These are phyloP conservation scores for Theileria orientalis DNA, from an alignment of 169 alveolate genomes.

Conservation along the genomic window DNA sequence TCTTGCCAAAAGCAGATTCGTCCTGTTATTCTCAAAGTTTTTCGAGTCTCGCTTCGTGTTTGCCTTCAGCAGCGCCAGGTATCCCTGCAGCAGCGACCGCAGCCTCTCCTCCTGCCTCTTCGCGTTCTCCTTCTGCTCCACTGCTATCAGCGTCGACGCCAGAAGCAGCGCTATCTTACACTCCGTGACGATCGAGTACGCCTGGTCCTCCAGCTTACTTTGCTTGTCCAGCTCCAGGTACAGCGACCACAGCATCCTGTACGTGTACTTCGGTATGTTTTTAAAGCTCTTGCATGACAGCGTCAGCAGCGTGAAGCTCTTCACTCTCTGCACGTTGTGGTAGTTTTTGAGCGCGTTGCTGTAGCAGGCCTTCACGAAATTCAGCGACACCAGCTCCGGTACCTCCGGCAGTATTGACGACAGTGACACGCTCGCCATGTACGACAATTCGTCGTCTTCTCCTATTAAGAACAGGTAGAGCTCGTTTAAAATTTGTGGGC, in stretches of 20 bases:
- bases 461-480: slow-evolving; percentile 28
- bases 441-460: slow-evolving; percentile 35
- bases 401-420: slow-evolving; percentile 5
- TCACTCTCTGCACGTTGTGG: slow-evolving; percentile 25
- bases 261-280: background rate
- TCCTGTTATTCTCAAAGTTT: background rate
- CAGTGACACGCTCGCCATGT: slow-evolving; percentile 22
- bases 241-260: slow-evolving; percentile 58
- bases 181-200: slow-evolving; percentile 36
- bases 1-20: background rate
- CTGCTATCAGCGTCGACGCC: slow-evolving; percentile 32
- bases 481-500: slow-evolving; percentile 43
- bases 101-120: slow-evolving; percentile 28
- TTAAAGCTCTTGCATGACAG: slow-evolving; percentile 20
- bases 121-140: background rate
- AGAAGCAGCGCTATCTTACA: slow-evolving; percentile 32
- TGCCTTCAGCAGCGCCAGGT: background rate
- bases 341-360: slow-evolving; percentile 19
- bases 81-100: slow-evolving; percentile 19
- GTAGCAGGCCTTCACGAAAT: slow-evolving; percentile 22
- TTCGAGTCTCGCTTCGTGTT: background rate
- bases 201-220: background rate
- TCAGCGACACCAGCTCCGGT: slow-evolving; percentile 12
- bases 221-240: slow-evolving; percentile 21
- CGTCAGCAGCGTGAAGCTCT: slow-evolving; percentile 35